Base-by-base conservation (phyloP, 2,329 filamentous ascomycete genomes). In the Hansfordia pulvinata region DNA sequence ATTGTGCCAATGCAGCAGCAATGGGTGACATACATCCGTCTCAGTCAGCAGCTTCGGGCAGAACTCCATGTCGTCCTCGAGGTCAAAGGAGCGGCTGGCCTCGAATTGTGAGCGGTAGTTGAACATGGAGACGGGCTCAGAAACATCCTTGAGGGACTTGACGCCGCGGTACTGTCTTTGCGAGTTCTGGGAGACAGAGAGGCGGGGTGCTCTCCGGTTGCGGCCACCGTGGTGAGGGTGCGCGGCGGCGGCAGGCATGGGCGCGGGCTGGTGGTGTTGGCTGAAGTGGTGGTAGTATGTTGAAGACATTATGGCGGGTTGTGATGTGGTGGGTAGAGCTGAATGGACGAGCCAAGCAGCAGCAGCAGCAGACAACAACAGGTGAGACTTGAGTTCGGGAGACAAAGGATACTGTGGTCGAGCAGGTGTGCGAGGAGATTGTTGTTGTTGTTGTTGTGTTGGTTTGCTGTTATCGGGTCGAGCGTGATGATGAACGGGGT, bases 21-120 rank as follows among this genome's bases (percentile, higher is more conserved):
- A n/a, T 14, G 17, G 29, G 18, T 20, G 26, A 71, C 69, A 69
- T 75, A 93, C 85, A 73, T 93, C 85, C 56, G 71, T 85, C 58
- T 94, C 86, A 19, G 85, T 93, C 60, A 96, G 64, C 41, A 96
- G 69, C 50, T 78, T 76, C 36, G 88, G 88, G 58, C 86, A 94
- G 56, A 96, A 96, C 54, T 93, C 79, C 58, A 93, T 69, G 52
- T 96, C 88, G 50, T 96, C 88, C 47, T 94, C 88, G 35, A 96
- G 68, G 42, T 96, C 88, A 47, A 96, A 96, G 8, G 86, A 93
- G 32, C 85, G 75, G 32, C 82, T 84, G 37, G 84, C 81, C 59
- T 96, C 86, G 42, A 93, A 93, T 47, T 85, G 77, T 40, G 73
- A 73, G 41, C 88, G 80, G 61, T 93, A 94, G 35, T 76, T 73